Conservation (phyloP, 345 rosid species). For the Lenwebbia sp. region DNA sequence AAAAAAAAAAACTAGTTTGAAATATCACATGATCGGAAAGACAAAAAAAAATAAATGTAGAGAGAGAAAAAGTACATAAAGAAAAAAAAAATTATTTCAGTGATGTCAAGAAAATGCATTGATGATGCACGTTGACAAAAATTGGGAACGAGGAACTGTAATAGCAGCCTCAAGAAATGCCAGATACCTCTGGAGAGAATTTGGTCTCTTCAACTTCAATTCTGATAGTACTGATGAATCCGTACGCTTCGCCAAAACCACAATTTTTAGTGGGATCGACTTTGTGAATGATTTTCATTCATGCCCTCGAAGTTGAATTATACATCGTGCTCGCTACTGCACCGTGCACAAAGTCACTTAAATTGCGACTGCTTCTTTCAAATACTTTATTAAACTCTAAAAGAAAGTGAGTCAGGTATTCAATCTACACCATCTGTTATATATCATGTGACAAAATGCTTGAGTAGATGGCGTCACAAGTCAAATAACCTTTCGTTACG, state of each 20-base stretch:
- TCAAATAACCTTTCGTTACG: not conserved
- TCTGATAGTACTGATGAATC: not conserved
- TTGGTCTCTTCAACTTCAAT: not conserved
- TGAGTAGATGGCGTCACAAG: not conserved
- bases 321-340: not conserved
- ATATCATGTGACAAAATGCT: not conserved
- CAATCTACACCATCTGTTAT: not conserved
- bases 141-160: not conserved
- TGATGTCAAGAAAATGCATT: not conserved
- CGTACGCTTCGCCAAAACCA: not conserved
- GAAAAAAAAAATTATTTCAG: not conserved
- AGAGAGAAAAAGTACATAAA: not conserved
- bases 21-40: not conserved
- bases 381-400: not conserved
- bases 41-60: not conserved
- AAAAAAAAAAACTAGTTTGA: not conserved
- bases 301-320: not conserved
- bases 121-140: not conserved
- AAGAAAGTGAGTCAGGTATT: not conserved
- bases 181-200: not conserved
- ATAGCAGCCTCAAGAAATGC: not conserved
- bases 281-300: not conserved
- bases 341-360: not conserved
- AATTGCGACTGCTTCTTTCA: not conserved
- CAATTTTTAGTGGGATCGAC: not conserved